Percentiles rank a stretch among this genome's conserved stretches.
These are phyloP conservation scores for Lepiota subincarnata DNA, from an alignment of 768 basidiomycete genomes.

Conservation along the genomic window DNA sequence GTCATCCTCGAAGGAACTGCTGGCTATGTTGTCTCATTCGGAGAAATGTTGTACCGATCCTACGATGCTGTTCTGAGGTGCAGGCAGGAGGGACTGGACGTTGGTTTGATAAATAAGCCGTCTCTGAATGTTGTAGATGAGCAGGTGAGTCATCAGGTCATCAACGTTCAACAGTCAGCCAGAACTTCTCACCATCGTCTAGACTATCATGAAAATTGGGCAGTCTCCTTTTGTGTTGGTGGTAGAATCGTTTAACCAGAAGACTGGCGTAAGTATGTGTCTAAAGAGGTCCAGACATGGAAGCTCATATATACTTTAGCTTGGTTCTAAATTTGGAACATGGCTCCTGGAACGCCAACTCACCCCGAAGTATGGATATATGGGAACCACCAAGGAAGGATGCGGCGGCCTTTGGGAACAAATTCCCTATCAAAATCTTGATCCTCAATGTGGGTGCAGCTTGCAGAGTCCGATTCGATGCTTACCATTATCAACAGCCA, in stretches of 20 bases:
- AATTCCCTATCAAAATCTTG: slow-evolving; percentile 79
- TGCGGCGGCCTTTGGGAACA: slow-evolving; percentile 76
- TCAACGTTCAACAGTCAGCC: neutral
- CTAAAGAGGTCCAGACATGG: neutral
- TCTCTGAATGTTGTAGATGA: slow-evolving; percentile 84
- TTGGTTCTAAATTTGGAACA: slow-evolving; percentile 81
- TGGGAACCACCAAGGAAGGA: slow-evolving; percentile 72
- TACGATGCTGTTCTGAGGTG: slow-evolving; percentile 79
- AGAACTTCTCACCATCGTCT: neutral
- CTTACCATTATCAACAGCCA: slow-evolving; percentile 32
- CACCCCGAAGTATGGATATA: slow-evolving; percentile 77
- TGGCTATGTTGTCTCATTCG: slow-evolving; percentile 83
- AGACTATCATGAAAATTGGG: slow-evolving; percentile 70
- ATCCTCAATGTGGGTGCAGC: slow-evolving; percentile 59
- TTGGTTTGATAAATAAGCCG: slow-evolving; percentile 85
- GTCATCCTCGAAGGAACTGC: slow-evolving; percentile 69
- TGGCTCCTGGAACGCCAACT: slow-evolving; percentile 82
- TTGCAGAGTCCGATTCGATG: slow-evolving; percentile 4
- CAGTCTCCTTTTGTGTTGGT: slow-evolving; percentile 74
- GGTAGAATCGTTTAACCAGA: slow-evolving; percentile 83
- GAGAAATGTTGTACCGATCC: slow-evolving; percentile 82
- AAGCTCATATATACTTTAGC: slow-evolving; percentile 27
- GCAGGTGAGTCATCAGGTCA: slow-evolving; percentile 37
- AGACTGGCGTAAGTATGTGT: slow-evolving; percentile 61
- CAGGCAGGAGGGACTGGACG: slow-evolving; percentile 68